Evolutionary conservation across 1,139 yeast genomes (phyloP).

Genomic region (Suhomyces yuchorum): DNA sequence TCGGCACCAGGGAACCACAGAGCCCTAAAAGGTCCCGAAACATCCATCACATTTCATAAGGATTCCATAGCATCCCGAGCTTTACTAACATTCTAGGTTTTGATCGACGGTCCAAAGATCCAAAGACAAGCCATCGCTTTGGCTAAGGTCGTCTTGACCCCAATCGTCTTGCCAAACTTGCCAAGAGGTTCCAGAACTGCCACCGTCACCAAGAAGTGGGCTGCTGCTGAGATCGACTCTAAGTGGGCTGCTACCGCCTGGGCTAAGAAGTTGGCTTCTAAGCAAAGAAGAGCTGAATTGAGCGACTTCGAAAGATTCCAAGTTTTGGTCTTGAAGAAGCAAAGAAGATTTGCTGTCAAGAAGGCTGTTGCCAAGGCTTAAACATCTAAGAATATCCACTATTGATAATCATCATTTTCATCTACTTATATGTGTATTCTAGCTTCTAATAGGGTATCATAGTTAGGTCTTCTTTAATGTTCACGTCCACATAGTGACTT

Average conservation of each 20-base stretch:
- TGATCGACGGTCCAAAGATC: slow-evolving; percentile 95
- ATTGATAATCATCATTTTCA: slow-evolving; percentile 22
- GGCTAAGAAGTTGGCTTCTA: slow-evolving; percentile 98
- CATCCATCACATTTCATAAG: neutral
- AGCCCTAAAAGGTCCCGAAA: neutral
- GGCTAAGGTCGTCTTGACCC: slow-evolving; percentile 89
- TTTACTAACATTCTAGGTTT: slow-evolving; percentile 31
- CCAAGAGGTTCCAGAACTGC: slow-evolving; percentile 95
- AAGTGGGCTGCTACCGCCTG: slow-evolving; percentile 94
- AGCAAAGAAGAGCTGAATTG: slow-evolving; percentile 88
- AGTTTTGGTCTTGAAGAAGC: slow-evolving; percentile 95
- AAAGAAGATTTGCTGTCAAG: slow-evolving; percentile 92
- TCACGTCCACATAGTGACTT: slow-evolving; percentile 23
- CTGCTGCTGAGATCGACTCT: slow-evolving; percentile 81
- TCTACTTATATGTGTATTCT: slow-evolving; percentile 32
- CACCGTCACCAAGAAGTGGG: slow-evolving; percentile 90
- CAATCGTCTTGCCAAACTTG: slow-evolving; percentile 77
- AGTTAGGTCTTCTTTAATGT: slow-evolving; percentile 35
- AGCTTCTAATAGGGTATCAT: slow-evolving; percentile 33
- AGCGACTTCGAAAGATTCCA: slow-evolving; percentile 99
- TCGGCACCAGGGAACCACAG: neutral
- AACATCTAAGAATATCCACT: slow-evolving; percentile 22
- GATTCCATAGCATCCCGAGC: slow-evolving; percentile 44
- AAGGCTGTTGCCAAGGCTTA: slow-evolving; percentile 52
- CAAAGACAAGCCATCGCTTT: slow-evolving; percentile 90